Evolutionary conservation across 495 filamentous ascomycete genomes (phyloP).

Genomic region (Penicillium paradoxum): DNA sequence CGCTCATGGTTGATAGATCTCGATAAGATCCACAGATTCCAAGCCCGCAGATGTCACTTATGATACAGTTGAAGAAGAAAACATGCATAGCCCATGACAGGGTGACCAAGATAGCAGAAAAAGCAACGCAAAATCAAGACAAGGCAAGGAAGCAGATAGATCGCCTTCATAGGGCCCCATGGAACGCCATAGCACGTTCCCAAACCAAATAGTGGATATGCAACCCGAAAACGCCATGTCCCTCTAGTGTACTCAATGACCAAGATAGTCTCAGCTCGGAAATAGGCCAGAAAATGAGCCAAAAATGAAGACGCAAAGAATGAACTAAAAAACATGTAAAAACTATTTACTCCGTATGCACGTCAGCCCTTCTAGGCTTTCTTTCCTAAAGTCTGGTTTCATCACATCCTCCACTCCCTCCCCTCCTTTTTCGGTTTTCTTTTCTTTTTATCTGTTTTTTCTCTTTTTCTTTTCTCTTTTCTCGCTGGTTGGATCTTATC

Average conservation of each 20-base stretch:
- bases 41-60: neutral
- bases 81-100: neutral
- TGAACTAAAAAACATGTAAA: neutral
- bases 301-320: neutral
- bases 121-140: neutral
- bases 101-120: neutral
- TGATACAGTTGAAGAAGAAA: constrained; percentile 14
- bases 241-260: constrained; percentile 13
- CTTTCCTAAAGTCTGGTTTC: neutral
- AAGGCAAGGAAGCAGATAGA: constrained; percentile 3
- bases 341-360: constrained; percentile 12
- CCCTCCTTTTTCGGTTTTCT: constrained; percentile 1
- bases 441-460: neutral
- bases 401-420: neutral
- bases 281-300: neutral
- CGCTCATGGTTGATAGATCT: neutral
- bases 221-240: constrained; percentile 3
- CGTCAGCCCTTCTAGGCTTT: constrained; percentile 1
- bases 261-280: neutral
- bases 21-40: neutral
- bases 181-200: constrained; percentile 8
- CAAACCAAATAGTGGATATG: constrained; percentile 4
- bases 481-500: too few species aligned
- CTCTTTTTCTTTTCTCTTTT: too few species aligned
- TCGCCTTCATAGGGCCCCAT: constrained; percentile 1